Conservation (phyloP, 805 yeast species). For the Myxozyma neglecta region DNA sequence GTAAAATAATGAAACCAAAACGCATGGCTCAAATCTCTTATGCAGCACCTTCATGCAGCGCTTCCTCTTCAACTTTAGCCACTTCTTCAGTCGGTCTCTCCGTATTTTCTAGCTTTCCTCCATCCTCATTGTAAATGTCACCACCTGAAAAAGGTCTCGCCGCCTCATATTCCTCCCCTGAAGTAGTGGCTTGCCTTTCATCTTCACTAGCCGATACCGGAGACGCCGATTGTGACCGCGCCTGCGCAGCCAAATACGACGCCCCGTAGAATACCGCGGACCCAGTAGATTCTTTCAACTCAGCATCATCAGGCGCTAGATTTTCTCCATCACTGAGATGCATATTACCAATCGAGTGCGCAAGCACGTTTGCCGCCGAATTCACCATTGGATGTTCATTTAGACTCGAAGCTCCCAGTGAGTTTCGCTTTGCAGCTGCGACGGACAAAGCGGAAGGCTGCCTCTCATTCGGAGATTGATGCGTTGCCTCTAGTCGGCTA, state of each 20-base stretch:
- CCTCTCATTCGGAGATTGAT: background rate
- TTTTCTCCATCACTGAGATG: background rate
- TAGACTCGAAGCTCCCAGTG: background rate
- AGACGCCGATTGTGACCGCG: slow-evolving; percentile 5
- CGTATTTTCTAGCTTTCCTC: no score
- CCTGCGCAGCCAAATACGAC: slow-evolving; percentile 15
- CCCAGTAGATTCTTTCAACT: background rate
- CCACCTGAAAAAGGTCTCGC: background rate
- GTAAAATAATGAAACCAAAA: no score
- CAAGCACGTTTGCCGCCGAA: background rate
- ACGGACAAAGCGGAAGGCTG: slow-evolving; percentile 24
- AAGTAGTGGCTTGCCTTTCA: background rate
- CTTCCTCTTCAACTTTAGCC: no score
- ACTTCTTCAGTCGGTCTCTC: no score
- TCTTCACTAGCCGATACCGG: slow-evolving; percentile 2
- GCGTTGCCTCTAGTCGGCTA: background rate
- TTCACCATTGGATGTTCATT: background rate
- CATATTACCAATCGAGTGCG: background rate
- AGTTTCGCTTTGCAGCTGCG: slow-evolving; percentile 11
- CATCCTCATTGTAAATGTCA: background rate
- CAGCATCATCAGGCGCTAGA: background rate
- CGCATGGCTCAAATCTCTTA: no score
- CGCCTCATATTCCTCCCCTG: background rate
- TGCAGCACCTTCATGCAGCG: no score
- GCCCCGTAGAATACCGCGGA: slow-evolving; percentile 5